Conservation (phyloP, 164 flowering plant genomes). For the Berberis vulgaris region DNA sequence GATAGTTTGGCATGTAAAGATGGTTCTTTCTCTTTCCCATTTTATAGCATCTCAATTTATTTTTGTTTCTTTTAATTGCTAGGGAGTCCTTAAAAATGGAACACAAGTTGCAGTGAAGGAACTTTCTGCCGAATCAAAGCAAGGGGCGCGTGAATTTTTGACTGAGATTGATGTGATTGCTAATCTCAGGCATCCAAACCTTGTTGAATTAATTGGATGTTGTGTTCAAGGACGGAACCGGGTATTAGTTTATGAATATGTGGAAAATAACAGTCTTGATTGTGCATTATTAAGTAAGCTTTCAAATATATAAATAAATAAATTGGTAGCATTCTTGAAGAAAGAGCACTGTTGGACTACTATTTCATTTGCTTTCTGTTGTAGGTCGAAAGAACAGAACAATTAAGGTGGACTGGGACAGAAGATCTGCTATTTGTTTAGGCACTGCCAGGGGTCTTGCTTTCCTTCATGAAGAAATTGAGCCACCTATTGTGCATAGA, state of each 20-base stretch:
- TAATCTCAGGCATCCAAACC: conserved; percentile 65
- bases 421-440: conserved; percentile 60
- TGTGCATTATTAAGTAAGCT: conserved; percentile 48
- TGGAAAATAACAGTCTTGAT: conserved; percentile 71
- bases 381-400: conserved; percentile 35
- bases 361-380: conserved; percentile 12
- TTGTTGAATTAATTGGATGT: conserved; percentile 67
- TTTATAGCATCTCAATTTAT: background rate
- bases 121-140: conserved; percentile 63
- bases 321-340: background rate
- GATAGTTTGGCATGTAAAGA: background rate
- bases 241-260: conserved; percentile 64
- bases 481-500: conserved; percentile 81
- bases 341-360: background rate
- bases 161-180: conserved; percentile 59
- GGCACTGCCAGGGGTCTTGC: conserved; percentile 69
- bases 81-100: conserved; percentile 55
- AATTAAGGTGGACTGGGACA: conserved; percentile 50
- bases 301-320: conserved; percentile 4
- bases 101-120: conserved; percentile 55
- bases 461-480: conserved; percentile 83
- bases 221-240: conserved; percentile 46
- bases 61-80: background rate
- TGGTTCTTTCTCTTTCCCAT: background rate
- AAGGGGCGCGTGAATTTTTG: conserved; percentile 63